phyloP scores from a whole-genome alignment of 208 protist species.

The Angomonas ambiguus region DNA sequence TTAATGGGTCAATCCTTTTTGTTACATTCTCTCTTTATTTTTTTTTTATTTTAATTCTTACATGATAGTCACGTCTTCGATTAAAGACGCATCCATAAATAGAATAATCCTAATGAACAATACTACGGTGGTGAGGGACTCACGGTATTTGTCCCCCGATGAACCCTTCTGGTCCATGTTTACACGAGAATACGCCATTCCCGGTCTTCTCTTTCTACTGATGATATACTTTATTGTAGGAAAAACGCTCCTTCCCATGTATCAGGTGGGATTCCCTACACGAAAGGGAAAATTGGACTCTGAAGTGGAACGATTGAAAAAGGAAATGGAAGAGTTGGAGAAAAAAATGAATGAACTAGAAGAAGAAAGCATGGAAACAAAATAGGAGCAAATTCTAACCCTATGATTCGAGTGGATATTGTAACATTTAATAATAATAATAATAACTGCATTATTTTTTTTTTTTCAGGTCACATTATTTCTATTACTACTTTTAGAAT shows the following conservation, averaged over 20 bases:
- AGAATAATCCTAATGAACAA: not conserved
- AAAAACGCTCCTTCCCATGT: not conserved
- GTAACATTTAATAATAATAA: too few species aligned
- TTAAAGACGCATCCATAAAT: too few species aligned
- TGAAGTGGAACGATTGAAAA: not conserved
- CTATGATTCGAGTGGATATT: too few species aligned
- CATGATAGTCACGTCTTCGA: too few species aligned
- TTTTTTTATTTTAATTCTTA: too few species aligned
- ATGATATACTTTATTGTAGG: conserved; percentile 8
- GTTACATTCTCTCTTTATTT: conserved; percentile 1
- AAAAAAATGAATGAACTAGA: not conserved
- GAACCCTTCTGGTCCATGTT: not conserved
- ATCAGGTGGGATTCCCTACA: not conserved
- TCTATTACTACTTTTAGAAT: not conserved
- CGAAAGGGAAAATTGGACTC: not conserved
- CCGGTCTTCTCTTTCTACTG: not conserved
- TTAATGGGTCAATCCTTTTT: not conserved
- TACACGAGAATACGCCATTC: conserved; percentile 4
- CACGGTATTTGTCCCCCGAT: not conserved
- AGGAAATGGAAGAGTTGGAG: not conserved
- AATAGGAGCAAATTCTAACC: too few species aligned
- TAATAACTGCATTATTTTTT: too few species aligned
- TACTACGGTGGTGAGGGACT: not conserved
- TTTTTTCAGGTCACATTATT: not conserved
- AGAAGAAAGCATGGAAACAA: too few species aligned